phyloP scores from a whole-genome alignment of 805 yeast species.

The Myxozyma mucilagina region DNA sequence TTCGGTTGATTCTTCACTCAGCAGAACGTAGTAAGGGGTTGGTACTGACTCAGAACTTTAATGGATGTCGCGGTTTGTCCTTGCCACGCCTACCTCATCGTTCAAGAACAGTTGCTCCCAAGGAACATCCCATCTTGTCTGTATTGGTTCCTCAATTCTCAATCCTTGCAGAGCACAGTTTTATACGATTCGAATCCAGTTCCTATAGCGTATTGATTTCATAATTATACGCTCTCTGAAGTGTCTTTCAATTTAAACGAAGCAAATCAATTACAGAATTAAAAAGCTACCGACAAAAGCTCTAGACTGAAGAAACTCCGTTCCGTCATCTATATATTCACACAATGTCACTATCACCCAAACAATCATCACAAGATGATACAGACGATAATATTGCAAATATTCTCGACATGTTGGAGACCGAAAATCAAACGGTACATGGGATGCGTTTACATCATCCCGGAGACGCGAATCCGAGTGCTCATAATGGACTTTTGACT shows the following conservation, averaged over 20 bases:
- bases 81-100: not conserved
- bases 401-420: constrained; percentile 24
- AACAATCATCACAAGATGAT: constrained; percentile 11
- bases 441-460: not conserved
- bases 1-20: no score
- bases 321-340: not conserved
- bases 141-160: no score
- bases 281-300: no score
- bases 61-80: not conserved
- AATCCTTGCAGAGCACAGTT: no score
- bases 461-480: not conserved
- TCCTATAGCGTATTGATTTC: no score
- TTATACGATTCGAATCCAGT: no score
- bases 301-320: no score
- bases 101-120: not conserved
- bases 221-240: no score
- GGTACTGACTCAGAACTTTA: not conserved
- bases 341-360: constrained; percentile 25
- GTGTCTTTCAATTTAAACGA: no score
- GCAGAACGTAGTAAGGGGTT: no score
- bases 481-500: not conserved
- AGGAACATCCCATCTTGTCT: no score
- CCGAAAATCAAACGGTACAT: constrained; percentile 9
- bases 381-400: constrained; percentile 21
- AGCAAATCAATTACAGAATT: no score